Evolutionary conservation across 2,329 filamentous ascomycete species (phyloP).

Genomic region (Alternaria solani): DNA sequence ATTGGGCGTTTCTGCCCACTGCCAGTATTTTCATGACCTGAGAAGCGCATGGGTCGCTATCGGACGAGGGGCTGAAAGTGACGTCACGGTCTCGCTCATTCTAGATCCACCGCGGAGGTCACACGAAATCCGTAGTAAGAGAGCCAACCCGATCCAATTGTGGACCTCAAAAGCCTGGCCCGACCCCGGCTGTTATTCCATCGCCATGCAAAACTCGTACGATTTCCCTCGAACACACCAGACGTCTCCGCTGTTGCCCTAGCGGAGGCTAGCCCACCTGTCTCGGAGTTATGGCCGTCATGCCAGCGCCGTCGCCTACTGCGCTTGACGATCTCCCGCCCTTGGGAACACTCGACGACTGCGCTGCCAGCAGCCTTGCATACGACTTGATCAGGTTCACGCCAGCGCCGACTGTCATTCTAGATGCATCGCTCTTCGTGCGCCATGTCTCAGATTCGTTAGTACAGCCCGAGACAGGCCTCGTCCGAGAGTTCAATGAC

Average conservation of each 20-base stretch:
- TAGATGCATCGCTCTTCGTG: conserved; percentile 63
- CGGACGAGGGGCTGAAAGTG: conserved; percentile 1
- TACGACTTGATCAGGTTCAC: conserved; percentile 49
- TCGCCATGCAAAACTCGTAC: conserved; percentile 32
- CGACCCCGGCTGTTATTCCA: conserved; percentile 14
- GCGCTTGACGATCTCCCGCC: conserved; percentile 26
- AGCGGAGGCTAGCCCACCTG: conserved; percentile 14
- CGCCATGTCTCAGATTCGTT: conserved; percentile 54
- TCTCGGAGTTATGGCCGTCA: conserved; percentile 23
- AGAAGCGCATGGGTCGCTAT: not conserved
- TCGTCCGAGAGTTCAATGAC: not conserved
- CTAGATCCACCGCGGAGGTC: conserved; percentile 3
- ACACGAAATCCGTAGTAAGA: conserved; percentile 1
- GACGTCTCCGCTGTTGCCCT: conserved; percentile 14
- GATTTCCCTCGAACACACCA: conserved; percentile 21
- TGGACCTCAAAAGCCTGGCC: conserved; percentile 21
- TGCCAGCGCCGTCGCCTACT: conserved; percentile 15
- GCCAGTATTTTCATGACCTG: not conserved
- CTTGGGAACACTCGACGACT: conserved; percentile 12
- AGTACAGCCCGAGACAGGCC: not conserved
- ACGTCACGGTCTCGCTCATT: conserved; percentile 3
- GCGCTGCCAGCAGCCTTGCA: conserved; percentile 16
- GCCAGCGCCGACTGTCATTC: conserved; percentile 49
- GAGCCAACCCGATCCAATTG: not conserved
- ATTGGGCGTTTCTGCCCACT: not conserved